Evolutionary conservation across 495 filamentous ascomycete species (phyloP), one percentile per base, ranked within the genome.

Genomic region (Penicillium crystallinum): DNA sequence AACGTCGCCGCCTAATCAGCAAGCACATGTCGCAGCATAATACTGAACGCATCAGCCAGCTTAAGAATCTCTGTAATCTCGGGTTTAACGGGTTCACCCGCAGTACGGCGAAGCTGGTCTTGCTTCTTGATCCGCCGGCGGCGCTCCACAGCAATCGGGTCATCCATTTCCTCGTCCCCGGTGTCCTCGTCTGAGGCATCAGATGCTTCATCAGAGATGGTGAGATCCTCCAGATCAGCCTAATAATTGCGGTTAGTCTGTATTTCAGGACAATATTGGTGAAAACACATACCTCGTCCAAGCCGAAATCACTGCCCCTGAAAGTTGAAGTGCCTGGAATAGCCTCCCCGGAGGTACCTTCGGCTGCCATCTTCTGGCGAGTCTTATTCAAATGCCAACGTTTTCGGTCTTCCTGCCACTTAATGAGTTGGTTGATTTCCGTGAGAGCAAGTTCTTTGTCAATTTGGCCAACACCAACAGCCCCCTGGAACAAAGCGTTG

Each of bases 371-470:
- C 77, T 98, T 98, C 73, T 96, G 93, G 50, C 91, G 75, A 7
- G 93, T 98, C 76, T 98, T 98, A 67, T 95, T 90, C 50, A 95
- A 81, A 59, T 98, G 93, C 93, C 93, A 98, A 64, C 88, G 87
- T 75, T 97, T 97, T 39, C 95, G 77, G 49, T 87, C 88, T 65
- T 89, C 89, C 61, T 98, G 93, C 93, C 93, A 98, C 48, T 86
- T 77, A 48, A 98, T 91, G 18, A 98, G 76, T 25, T 72, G 67
- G 63, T 97, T 79, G 56, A 97, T 90, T 68, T 98, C 93, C 1
- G 69, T 66, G n/a, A 92, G 81, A 0, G 87, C 89, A 46, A 80
- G 80, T 1, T 77, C 70, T 57, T 81, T 82, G 66, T 96, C 78
- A 35, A 98, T 74, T 23, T 78, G 70, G 3, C 79, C 78, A 31